Evolutionary conservation across 495 filamentous ascomycete species (phyloP), one percentile per base, ranked within the genome.

Genomic region (Lindgomyces ingoldianus): DNA sequence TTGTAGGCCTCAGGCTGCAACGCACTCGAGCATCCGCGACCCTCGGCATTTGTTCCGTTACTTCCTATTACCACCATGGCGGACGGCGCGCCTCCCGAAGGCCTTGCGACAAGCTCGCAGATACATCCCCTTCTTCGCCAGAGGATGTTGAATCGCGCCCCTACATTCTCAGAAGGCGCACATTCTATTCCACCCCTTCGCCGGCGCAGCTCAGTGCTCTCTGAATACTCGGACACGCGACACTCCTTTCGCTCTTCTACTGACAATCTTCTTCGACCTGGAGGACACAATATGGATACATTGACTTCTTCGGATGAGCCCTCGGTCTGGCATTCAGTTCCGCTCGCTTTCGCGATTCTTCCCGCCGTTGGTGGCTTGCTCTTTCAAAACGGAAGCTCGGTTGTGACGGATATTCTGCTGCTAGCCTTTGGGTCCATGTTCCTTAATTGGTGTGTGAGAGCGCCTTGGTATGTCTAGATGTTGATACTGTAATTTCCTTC

Each of bases 361-460:
- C 94, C 94, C 0, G 91, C 93, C 0, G 64, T 96, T 16, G 93
- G 85, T 0, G 94, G 93, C 0, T 74, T 96, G 44, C 80, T 98
- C 57, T 94, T 96, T 72, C 81, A 87, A 49, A 89, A 96, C 76
- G 94, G 94, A 3, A 86, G 87, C 65, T 81, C 85, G 2, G 80
- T 96, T 57, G 82, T 91, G 36, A 96, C 93, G 1, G 94, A 98
- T 70, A 74, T 94, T 9, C 88, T 91, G 24, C 79, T 98, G 47
- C 76, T 98, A 26, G 82, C 81, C 4, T 70, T 98, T 51, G 88
- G 88, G 0, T 89, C 87, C 0, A 81, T 97, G 4, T 96, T 98
- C 67, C 79, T 98, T 54, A 93, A 98, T 73, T 97, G 92, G 93
- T 91, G 90, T 19, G 87, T 97, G 6, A 87, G 90, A 57, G 76